A percentile compares a stretch with the other conserved stretches of the same genome.
These are phyloP conservation scores for Cordia subcordata DNA, from an alignment of 257 asterid species.

Conservation along the genomic window DNA sequence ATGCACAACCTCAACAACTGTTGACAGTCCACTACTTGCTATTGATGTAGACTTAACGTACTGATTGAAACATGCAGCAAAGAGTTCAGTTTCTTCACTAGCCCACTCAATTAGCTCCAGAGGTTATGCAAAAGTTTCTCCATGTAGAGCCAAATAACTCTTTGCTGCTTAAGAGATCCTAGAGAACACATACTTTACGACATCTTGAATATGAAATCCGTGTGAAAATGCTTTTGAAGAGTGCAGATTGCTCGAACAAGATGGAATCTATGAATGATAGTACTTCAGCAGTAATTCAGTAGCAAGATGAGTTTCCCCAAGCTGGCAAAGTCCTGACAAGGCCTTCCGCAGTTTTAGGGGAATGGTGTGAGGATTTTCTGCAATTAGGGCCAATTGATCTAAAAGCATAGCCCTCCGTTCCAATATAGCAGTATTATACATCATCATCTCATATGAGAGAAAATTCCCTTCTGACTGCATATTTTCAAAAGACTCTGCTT, in stretches of 20 bases:
- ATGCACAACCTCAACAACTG: conserved; percentile 42
- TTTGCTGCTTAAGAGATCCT: conserved; percentile 63
- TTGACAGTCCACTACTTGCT: conserved; percentile 44
- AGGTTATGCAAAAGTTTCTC: conserved; percentile 34
- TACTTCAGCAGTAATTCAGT: conserved; percentile 44
- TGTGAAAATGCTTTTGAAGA: conserved; percentile 26
- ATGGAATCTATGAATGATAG: conserved; percentile 46
- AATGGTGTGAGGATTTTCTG: conserved; percentile 46
- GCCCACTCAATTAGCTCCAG: conserved; percentile 51
- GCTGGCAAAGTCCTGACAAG: conserved; percentile 49
- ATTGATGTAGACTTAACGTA: conserved; percentile 41
- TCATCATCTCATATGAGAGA: conserved; percentile 33
- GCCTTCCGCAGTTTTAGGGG: conserved; percentile 69
- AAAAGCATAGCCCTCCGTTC: conserved; percentile 46
- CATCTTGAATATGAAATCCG: conserved; percentile 29
- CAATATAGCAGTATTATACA: conserved; percentile 42
- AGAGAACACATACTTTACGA: conserved; percentile 43
- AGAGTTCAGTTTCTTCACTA: conserved; percentile 29
- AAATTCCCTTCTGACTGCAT: conserved; percentile 21
- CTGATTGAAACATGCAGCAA: conserved; percentile 37
- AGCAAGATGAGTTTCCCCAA: conserved; percentile 45
- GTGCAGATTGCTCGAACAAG: conserved; percentile 29
- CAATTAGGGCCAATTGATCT: conserved; percentile 33
- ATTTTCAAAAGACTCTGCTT: conserved; percentile 37
- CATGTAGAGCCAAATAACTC: conserved; percentile 49